Evolutionary conservation across 176 grass and related monocot species (phyloP).

Genomic region (Raddia distichophylla): DNA sequence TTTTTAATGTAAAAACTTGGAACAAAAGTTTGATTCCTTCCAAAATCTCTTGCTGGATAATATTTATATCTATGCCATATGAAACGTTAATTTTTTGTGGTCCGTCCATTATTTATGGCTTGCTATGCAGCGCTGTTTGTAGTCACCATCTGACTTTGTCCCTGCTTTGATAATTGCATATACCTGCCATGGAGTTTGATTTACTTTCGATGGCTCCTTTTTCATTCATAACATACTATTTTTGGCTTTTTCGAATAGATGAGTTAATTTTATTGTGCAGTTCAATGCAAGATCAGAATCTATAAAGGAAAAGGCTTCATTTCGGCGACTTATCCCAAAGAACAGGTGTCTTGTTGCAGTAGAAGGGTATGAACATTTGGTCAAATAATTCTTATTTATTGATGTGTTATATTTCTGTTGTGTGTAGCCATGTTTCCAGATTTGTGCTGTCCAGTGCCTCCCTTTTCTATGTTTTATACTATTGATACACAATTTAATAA

Average conservation of each 20-base stretch:
- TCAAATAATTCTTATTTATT: conserved; percentile 1
- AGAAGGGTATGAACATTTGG: conserved; percentile 73
- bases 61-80: not conserved
- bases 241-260: not conserved
- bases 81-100: not conserved
- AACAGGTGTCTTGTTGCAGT: conserved; percentile 88
- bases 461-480: not conserved
- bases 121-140: not conserved
- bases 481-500: not conserved
- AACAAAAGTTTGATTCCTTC: not conserved
- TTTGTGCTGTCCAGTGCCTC: not conserved
- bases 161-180: not conserved
- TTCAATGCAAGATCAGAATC: conserved; percentile 97
- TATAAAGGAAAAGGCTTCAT: conserved; percentile 91
- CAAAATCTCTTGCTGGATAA: not conserved
- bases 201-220: conserved; percentile 8
- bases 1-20: no score
- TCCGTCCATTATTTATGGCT: not conserved
- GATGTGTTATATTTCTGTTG: conserved; percentile 14
- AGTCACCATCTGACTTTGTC: not conserved
- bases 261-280: conserved; percentile 56
- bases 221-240: not conserved
- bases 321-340: conserved; percentile 73
- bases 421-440: not conserved
- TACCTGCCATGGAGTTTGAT: conserved; percentile 5